Evolutionary conservation across 2,329 filamentous ascomycete genomes (phyloP).

Genomic region (Ilyonectria robusta): DNA sequence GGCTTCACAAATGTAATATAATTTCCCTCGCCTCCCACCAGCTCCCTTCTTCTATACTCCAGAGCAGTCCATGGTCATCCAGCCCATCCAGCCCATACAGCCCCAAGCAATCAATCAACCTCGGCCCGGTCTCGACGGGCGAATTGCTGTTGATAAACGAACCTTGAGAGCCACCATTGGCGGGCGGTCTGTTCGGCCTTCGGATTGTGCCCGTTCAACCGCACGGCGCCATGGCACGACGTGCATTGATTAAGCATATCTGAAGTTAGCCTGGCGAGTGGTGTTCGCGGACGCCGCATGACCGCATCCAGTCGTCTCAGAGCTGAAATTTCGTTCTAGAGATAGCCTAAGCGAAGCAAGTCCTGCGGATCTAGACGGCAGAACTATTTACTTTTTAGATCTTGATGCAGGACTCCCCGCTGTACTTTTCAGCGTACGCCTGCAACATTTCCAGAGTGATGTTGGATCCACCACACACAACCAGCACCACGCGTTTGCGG

Average conservation of each 20-base stretch:
- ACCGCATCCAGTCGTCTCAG: not conserved
- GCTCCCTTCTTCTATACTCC: not conserved
- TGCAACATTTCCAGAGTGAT: slow-evolving; percentile 74
- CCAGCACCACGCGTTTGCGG: slow-evolving; percentile 81
- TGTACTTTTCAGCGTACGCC: slow-evolving; percentile 67
- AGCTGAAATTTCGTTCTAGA: not conserved
- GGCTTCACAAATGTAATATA: not conserved
- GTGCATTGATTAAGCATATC: not conserved
- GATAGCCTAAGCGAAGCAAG: not conserved
- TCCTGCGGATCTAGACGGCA: slow-evolving; percentile 1
- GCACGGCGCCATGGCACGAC: not conserved
- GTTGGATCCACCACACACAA: slow-evolving; percentile 86
- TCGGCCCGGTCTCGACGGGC: not conserved
- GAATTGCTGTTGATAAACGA: not conserved
- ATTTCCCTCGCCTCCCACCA: not conserved
- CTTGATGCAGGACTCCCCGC: slow-evolving; percentile 51
- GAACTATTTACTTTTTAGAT: slow-evolving; percentile 28
- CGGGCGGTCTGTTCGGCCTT: not conserved
- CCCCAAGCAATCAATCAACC: not conserved
- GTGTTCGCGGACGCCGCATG: not conserved
- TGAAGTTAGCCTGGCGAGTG: not conserved
- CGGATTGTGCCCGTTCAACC: not conserved
- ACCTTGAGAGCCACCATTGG: not conserved
- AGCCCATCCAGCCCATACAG: not conserved
- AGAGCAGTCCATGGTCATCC: not conserved